These are phyloP conservation scores for Gossypium trilobum DNA, from an alignment of 441 rosid genomes.

Conservation along the genomic window DNA sequence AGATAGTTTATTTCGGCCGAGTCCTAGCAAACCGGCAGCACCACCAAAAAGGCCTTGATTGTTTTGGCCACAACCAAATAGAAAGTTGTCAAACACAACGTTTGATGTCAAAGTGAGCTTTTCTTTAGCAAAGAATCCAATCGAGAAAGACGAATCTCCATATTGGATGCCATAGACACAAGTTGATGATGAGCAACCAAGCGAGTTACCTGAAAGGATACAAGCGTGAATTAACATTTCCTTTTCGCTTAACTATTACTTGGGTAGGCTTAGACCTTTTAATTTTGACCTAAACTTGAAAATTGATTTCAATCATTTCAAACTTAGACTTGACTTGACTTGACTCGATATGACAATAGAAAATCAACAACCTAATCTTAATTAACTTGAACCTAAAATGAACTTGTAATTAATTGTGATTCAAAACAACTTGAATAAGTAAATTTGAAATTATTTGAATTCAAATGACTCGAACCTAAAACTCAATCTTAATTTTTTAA, in stretches of 20 bases:
- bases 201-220: slow-evolving; percentile 36
- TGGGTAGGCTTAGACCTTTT: not conserved
- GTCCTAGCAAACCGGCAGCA: slow-evolving; percentile 66
- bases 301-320: too few species aligned
- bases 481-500: too few species aligned
- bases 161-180: slow-evolving; percentile 66
- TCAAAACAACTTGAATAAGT: too few species aligned
- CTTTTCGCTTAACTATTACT: not conserved
- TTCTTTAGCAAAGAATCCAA: slow-evolving; percentile 59
- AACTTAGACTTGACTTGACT: too few species aligned
- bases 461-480: too few species aligned
- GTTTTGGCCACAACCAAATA: slow-evolving; percentile 70
- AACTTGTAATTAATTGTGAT: too few species aligned
- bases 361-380: too few species aligned
- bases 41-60: slow-evolving; percentile 57
- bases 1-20: slow-evolving; percentile 59
- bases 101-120: slow-evolving; percentile 38
- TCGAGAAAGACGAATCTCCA: slow-evolving; percentile 58
- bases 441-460: too few species aligned
- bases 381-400: too few species aligned
- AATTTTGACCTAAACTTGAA: too few species aligned
- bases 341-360: too few species aligned
- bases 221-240: not conserved
- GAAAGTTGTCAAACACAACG: slow-evolving; percentile 33
- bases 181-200: slow-evolving; percentile 38